Conservation (phyloP, 257 asterid species). For the Cruciata laevipes region DNA sequence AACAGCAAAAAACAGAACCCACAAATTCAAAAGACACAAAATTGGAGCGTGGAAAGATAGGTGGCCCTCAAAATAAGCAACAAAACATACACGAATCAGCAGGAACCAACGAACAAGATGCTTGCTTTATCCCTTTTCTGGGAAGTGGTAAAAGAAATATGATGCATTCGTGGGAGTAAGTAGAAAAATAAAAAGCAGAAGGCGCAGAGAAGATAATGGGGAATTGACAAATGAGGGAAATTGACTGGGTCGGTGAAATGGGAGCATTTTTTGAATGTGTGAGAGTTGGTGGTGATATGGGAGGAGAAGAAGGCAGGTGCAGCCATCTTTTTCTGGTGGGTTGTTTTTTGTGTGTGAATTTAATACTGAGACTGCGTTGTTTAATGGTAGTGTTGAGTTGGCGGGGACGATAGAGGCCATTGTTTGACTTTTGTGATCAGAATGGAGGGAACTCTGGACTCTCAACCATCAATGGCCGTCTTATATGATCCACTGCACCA, state of each 20-base stretch:
- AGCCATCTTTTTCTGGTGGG: conserved; percentile 31
- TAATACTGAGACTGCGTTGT: background rate
- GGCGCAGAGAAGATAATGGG: background rate
- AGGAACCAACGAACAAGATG: background rate
- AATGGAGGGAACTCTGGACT: background rate
- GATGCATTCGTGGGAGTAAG: conserved; percentile 2
- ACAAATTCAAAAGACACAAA: background rate
- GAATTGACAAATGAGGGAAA: conserved; percentile 24
- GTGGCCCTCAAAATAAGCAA: background rate
- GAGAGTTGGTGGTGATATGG: conserved; percentile 24
- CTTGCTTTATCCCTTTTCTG: background rate
- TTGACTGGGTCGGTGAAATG: conserved; percentile 43
- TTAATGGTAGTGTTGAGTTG: background rate
- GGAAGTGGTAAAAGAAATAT: background rate
- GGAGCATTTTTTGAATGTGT: conserved; percentile 5
- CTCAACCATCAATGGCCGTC: background rate
- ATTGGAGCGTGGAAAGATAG: background rate
- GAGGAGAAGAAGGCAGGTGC: conserved; percentile 18
- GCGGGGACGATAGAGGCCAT: background rate
- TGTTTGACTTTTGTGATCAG: conserved; percentile 9
- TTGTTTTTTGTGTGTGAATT: background rate
- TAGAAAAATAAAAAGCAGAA: background rate
- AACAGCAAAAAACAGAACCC: conserved; percentile 2
- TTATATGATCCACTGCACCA: too few relatives aligned
- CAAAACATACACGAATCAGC: background rate